Conservation (phyloP, 805 yeast genomes). For the Clavispora fructus region DNA sequence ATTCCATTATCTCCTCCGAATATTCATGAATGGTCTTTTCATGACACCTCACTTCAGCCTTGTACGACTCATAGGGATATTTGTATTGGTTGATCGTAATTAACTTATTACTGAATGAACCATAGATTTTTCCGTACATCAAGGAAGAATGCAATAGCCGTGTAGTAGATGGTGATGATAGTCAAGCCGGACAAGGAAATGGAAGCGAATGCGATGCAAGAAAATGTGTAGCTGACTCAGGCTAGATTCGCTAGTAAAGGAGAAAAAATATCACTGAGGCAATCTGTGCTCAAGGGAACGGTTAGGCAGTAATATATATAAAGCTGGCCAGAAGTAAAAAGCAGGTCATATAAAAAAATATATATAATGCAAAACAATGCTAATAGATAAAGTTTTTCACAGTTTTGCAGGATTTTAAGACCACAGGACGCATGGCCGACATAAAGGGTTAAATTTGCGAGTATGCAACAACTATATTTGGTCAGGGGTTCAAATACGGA, state of each 20-base stretch:
- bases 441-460: neutral
- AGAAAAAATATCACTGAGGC: neutral
- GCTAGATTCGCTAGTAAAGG: neutral
- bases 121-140: conserved; percentile 1
- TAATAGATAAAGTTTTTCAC: neutral
- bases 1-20: conserved; percentile 42
- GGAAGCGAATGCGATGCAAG: neutral
- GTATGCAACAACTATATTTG: neutral
- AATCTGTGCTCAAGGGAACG: neutral
- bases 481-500: neutral
- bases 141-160: neutral
- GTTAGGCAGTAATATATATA: conserved; percentile 1
- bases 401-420: neutral
- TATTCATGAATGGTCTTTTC: conserved; percentile 45
- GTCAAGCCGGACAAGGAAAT: neutral
- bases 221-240: neutral
- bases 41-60: conserved; percentile 46
- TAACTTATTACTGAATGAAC: conserved; percentile 7
- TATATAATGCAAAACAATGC: neutral
- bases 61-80: conserved; percentile 48
- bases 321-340: neutral
- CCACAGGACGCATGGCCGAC: neutral
- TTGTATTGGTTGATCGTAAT: conserved; percentile 31
- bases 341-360: neutral
- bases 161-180: neutral